Evolutionary conservation across 163 green algal genomes (phyloP).

Genomic region (Smithsoniella earleae): DNA sequence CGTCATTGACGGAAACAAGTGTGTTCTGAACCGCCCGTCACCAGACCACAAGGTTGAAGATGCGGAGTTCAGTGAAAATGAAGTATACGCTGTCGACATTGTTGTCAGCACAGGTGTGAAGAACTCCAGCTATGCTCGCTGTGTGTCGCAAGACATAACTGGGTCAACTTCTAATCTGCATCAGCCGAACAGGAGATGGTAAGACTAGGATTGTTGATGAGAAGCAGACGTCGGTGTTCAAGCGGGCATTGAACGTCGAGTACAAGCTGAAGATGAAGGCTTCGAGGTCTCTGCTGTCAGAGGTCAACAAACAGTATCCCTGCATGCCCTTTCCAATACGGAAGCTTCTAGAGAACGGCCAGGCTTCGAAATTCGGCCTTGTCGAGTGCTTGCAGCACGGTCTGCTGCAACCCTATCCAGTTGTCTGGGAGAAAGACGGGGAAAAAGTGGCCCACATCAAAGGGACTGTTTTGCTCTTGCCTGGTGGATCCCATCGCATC

Average conservation of each 20-base stretch:
- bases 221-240: conserved; percentile 96
- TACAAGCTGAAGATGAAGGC: conserved; percentile 92
- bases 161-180: neutral
- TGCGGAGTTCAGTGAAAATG: conserved; percentile 86
- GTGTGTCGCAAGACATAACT: neutral
- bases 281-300: conserved; percentile 67
- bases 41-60: conserved; percentile 83
- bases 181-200: conserved; percentile 59
- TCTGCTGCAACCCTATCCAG: conserved; percentile 89
- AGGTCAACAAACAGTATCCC: conserved; percentile 76
- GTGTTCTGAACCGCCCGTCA: conserved; percentile 74
- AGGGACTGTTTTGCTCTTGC: conserved; percentile 93
- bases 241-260: conserved; percentile 79
- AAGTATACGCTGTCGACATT: conserved; percentile 96
- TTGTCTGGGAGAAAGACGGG: conserved; percentile 69
- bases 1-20: conserved; percentile 83
- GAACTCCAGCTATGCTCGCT: too few species aligned
- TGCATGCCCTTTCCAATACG: conserved; percentile 81
- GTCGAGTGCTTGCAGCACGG: conserved; percentile 90
- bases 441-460: conserved; percentile 82
- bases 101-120: conserved; percentile 55
- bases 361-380: conserved; percentile 64
- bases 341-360: conserved; percentile 30
- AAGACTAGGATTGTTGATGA: conserved; percentile 80
- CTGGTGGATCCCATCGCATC: conserved; percentile 67